A percentile compares a stretch with the other conserved stretches of the same genome.
Evolutionary conservation across 164 flowering plant genomes (phyloP).

Genomic region (Platanus orientalis): DNA sequence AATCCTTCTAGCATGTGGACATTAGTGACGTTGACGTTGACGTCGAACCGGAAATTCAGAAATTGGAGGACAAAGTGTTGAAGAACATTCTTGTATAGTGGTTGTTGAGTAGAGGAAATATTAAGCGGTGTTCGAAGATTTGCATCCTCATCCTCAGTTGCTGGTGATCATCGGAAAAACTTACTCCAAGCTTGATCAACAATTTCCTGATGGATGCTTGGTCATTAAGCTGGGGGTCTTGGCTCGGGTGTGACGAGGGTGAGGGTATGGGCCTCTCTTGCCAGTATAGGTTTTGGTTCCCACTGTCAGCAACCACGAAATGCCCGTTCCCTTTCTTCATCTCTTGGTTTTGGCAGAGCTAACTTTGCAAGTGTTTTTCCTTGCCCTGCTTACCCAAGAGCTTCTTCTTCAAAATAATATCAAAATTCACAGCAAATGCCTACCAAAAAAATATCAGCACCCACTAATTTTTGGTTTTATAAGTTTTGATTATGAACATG

Average conservation of each 20-base stretch:
- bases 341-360: constrained; percentile 17
- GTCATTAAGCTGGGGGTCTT: too few relatives aligned
- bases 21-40: constrained; percentile 6
- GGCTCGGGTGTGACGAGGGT: constrained; percentile 14
- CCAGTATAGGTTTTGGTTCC: constrained; percentile 26
- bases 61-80: constrained; percentile 8
- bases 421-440: too few relatives aligned
- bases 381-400: too few relatives aligned
- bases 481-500: too few relatives aligned
- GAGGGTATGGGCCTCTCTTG: constrained; percentile 25
- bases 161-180: constrained; percentile 20
- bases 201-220: too few relatives aligned
- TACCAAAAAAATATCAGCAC: too few relatives aligned
- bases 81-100: not conserved
- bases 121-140: constrained; percentile 7
- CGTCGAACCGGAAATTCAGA: constrained; percentile 2
- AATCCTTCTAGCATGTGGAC: constrained; percentile 17
- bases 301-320: constrained; percentile 6
- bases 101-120: too few relatives aligned
- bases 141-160: constrained; percentile 2
- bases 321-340: constrained; percentile 9
- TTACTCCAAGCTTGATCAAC: constrained; percentile 39
- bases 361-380: constrained; percentile 18
- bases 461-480: too few relatives aligned
- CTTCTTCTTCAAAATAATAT: too few relatives aligned